Conservation (phyloP, 2,329 filamentous ascomycete genomes). For the Metarhizium album region DNA sequence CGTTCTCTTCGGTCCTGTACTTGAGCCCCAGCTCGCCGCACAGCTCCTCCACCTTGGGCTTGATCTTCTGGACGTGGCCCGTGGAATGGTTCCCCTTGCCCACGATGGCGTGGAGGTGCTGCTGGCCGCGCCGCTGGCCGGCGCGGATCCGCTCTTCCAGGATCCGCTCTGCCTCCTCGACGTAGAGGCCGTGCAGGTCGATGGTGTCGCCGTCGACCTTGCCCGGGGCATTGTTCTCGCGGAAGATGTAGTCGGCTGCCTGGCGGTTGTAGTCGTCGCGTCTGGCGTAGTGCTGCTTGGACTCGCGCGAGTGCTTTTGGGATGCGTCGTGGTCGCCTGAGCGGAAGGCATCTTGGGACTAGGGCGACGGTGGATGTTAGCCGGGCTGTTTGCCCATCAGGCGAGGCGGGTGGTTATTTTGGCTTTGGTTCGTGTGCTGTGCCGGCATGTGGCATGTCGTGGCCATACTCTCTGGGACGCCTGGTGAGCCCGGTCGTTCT, state of each 20-base stretch:
- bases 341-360: conserved; percentile 72
- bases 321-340: conserved; percentile 74
- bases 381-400: conserved; percentile 4
- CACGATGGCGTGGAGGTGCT: conserved; percentile 86
- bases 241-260: conserved; percentile 89
- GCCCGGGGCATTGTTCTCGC: conserved; percentile 77
- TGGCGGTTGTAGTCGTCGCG: conserved; percentile 88
- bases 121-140: conserved; percentile 62
- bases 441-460: not conserved
- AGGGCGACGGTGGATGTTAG: not conserved
- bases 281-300: conserved; percentile 70
- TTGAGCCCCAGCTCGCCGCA: conserved; percentile 74
- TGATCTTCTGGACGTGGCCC: conserved; percentile 82
- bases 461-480: conserved; percentile 60
- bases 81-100: conserved; percentile 86
- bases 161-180: conserved; percentile 89
- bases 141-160: conserved; percentile 75
- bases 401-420: too few species aligned
- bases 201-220: conserved; percentile 73
- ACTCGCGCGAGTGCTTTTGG: conserved; percentile 73
- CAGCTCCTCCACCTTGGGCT: conserved; percentile 83
- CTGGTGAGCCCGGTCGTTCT: conserved; percentile 65
- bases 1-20: conserved; percentile 79
- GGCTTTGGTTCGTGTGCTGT: too few species aligned
- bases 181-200: conserved; percentile 88